Conservation (phyloP, 1,139 yeast species). For the Debaryomyces singareniensis region DNA sequence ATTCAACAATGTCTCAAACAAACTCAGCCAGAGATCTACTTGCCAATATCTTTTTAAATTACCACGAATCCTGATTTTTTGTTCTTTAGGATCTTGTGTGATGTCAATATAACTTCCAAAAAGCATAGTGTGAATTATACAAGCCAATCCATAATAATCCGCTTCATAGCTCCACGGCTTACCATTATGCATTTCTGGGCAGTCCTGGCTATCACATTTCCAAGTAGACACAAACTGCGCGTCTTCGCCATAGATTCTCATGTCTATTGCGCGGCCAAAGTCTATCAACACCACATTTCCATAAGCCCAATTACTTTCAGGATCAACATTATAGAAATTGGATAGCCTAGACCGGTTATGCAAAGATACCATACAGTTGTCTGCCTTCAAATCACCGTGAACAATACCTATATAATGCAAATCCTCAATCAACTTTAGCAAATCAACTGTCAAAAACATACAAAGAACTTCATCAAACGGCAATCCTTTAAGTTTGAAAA, state of each 20-base stretch:
- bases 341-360: constrained; percentile 15
- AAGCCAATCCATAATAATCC: constrained; percentile 82
- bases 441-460: constrained; percentile 58
- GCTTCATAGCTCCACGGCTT: constrained; percentile 74
- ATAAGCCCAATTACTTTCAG: constrained; percentile 41
- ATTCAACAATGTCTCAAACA: constrained; percentile 63
- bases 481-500: constrained; percentile 24
- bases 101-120: constrained; percentile 61
- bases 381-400: constrained; percentile 86
- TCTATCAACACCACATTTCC: constrained; percentile 68
- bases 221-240: constrained; percentile 56
- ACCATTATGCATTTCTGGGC: constrained; percentile 62
- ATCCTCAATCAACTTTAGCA: constrained; percentile 53
- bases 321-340: constrained; percentile 24
- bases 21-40: constrained; percentile 58
- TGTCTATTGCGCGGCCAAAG: constrained; percentile 78
- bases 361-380: constrained; percentile 75
- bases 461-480: constrained; percentile 57
- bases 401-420: constrained; percentile 62
- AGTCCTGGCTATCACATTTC: constrained; percentile 68
- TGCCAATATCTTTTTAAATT: constrained; percentile 77
- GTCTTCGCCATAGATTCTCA: constrained; percentile 43
- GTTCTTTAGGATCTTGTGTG: constrained; percentile 15
- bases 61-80: constrained; percentile 27
- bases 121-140: constrained; percentile 64